Evolutionary conservation across 2,329 filamentous ascomycete species (phyloP).

Genomic region (Cordyceps tenuipes): DNA sequence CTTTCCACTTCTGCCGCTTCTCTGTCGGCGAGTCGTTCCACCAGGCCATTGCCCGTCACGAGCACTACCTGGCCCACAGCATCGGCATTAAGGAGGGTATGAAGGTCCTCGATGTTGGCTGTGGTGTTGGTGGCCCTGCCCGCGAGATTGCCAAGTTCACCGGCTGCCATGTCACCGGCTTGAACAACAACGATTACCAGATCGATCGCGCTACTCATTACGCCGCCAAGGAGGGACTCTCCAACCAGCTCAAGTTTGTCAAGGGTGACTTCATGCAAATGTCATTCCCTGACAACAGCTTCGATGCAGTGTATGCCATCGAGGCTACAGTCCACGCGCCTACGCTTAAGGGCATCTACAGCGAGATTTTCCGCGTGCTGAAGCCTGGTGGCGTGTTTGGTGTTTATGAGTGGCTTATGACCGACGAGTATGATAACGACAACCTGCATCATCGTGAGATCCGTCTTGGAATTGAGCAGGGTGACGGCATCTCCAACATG

Average conservation of each 20-base stretch:
- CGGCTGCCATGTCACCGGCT: conserved; percentile 75
- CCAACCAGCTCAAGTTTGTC: conserved; percentile 72
- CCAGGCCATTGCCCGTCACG: conserved; percentile 89
- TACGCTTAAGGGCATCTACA: conserved; percentile 77
- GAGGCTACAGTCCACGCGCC: conserved; percentile 91
- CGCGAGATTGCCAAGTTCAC: conserved; percentile 96
- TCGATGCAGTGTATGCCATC: conserved; percentile 90
- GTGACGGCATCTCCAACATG: conserved; percentile 93
- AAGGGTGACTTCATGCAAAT: conserved; percentile 86
- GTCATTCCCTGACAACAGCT: conserved; percentile 78
- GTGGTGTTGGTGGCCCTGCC: conserved; percentile 91
- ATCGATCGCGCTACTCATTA: conserved; percentile 88
- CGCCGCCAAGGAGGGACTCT: conserved; percentile 70
- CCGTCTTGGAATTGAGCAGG: conserved; percentile 82
- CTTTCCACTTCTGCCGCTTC: conserved; percentile 97
- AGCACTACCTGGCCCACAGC: conserved; percentile 91
- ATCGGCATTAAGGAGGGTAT: conserved; percentile 81
- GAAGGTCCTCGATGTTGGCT: conserved; percentile 91
- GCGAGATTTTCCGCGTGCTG: conserved; percentile 80
- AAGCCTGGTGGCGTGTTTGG: conserved; percentile 93
- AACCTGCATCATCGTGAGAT: conserved; percentile 77
- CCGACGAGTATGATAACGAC: conserved; percentile 80
- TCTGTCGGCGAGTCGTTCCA: conserved; percentile 77
- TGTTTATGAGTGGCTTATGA: conserved; percentile 97
- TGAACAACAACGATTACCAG: conserved; percentile 71